A percentile compares a stretch with the other conserved stretches of the same genome.
Conservation (phyloP, 208 protist genomes). For the Jaenimonas drosophilae region DNA sequence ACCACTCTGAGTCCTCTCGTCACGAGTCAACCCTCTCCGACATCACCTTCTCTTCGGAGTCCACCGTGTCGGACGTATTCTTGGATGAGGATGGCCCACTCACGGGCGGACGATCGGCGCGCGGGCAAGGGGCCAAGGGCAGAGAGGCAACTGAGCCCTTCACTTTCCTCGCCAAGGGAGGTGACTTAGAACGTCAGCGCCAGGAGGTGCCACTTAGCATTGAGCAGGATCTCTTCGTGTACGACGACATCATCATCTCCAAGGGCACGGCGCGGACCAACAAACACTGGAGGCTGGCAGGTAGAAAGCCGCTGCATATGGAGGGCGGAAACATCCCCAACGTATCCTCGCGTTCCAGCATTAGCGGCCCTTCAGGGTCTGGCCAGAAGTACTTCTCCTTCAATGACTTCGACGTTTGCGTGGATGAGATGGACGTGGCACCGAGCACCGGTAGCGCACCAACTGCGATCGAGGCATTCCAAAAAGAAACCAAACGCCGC, state of each 20-base stretch:
- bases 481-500: no score
- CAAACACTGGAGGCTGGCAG: conserved; percentile 68
- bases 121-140: no score
- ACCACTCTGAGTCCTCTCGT: not conserved
- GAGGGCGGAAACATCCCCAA: not conserved
- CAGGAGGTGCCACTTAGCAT: conserved; percentile 34
- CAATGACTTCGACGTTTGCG: conserved; percentile 74
- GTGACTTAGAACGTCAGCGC: conserved; percentile 73
- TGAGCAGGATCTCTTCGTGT: conserved; percentile 72
- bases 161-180: conserved; percentile 7
- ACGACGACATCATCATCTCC: conserved; percentile 77
- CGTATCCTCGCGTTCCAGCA: conserved; percentile 3
- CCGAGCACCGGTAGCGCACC: conserved; percentile 1
- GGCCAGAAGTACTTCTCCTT: conserved; percentile 47
- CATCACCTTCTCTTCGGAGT: conserved; percentile 15
- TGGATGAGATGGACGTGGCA: conserved; percentile 71
- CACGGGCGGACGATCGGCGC: no score
- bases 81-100: no score
- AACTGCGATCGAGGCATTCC: not conserved
- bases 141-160: no score
- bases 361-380: not conserved
- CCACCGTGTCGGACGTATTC: no score
- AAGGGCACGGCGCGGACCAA: conserved; percentile 52
- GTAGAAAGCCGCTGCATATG: conserved; percentile 41
- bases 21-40: conserved; percentile 19